Conservation (phyloP, 768 basidiomycete species). For the Clathrus columnatus region DNA sequence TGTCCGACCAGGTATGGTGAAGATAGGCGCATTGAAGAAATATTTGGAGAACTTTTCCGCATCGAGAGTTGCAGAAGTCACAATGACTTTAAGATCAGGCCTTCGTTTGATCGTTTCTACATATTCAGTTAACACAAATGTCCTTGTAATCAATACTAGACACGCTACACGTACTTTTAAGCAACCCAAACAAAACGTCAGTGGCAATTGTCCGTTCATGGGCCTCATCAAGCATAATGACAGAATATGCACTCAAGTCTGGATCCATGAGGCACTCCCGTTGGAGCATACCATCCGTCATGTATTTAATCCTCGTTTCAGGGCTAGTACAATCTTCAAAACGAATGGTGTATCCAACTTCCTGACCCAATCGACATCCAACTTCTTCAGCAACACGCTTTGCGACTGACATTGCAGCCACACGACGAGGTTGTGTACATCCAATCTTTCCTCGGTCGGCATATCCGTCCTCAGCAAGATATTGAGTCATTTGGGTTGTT, state of each 20-base stretch:
- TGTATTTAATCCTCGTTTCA: slow-evolving; percentile 98
- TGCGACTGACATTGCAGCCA: slow-evolving; percentile 98
- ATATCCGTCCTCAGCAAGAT: slow-evolving; percentile 89
- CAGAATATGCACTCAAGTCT: slow-evolving; percentile 84
- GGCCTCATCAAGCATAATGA: slow-evolving; percentile 97
- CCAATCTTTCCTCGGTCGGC: slow-evolving; percentile 88
- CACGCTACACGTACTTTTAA: slow-evolving; percentile 56
- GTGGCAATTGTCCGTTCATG: slow-evolving; percentile 99
- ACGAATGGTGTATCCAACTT: slow-evolving; percentile 97
- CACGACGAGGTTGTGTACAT: slow-evolving; percentile 98
- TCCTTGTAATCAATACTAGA: not conserved
- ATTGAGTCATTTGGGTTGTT: slow-evolving; percentile 99
- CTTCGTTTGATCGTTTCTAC: slow-evolving; percentile 91
- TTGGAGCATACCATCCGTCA: slow-evolving; percentile 99
- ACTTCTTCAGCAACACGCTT: slow-evolving; percentile 99
- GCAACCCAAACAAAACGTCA: slow-evolving; percentile 90
- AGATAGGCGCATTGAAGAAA: slow-evolving; percentile 98
- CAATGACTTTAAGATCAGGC: slow-evolving; percentile 93
- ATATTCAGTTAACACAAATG: slow-evolving; percentile 19
- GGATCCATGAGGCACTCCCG: slow-evolving; percentile 96
- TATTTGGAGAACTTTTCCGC: slow-evolving; percentile 99
- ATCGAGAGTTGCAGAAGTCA: slow-evolving; percentile 97
- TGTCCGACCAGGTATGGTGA: slow-evolving; percentile 99
- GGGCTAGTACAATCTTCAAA: slow-evolving; percentile 99
- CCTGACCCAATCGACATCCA: slow-evolving; percentile 92